Evolutionary conservation across 1,284 basidiomycete genomes (phyloP), one percentile per base, ranked within the genome.

Genomic region (Phenoliferia sp.): DNA sequence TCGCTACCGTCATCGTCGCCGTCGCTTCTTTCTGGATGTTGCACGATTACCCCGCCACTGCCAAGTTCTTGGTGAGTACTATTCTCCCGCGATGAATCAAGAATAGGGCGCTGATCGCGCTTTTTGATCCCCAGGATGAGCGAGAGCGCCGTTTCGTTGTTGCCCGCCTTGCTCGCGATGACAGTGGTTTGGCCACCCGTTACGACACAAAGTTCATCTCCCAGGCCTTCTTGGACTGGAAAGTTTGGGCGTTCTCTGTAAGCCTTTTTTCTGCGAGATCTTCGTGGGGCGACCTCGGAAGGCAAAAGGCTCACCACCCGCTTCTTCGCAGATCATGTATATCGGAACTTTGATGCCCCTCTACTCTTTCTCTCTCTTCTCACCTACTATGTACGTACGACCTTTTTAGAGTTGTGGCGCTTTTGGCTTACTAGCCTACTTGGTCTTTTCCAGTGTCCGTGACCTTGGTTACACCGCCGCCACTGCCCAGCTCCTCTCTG

Each of bases 41-140:
- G 15, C 44, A 64, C 17, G 56, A 50, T 33, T 56, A 91, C 80
- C 89, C 89, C 5, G 88, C 22, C 5, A 52, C 48, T 26, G 48
- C 48, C 5, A 7, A 22, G 9, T 52, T 52, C 48, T 26, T 52
- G 7, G 39, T 44, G 39, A 44, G 39, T 44, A 15, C 39, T 44
- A 15, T 22, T 12, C 15, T 12, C 39, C 15, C 12, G 15, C 39
- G 39, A 44, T 12, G 22, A 15, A 44, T 15, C 15, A 54, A 12
- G 52, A 81, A 12, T 75, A 79, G 73, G 80, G 81, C 72, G 80
- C 39, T 80, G 77, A 80, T 80, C 3, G 80, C 80, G 35, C 69
- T 77, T 48, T 77, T 79, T 26, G 72, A 71, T 29, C 69, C 67
- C 52, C 59, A 68, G 34, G 31, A 63, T 4, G 63, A 67, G 39